Percentiles rank a stretch among this genome's conserved stretches.
These are phyloP conservation scores for Kwoniella dendrophila DNA, from an alignment of 768 basidiomycete species.

Conservation along the genomic window DNA sequence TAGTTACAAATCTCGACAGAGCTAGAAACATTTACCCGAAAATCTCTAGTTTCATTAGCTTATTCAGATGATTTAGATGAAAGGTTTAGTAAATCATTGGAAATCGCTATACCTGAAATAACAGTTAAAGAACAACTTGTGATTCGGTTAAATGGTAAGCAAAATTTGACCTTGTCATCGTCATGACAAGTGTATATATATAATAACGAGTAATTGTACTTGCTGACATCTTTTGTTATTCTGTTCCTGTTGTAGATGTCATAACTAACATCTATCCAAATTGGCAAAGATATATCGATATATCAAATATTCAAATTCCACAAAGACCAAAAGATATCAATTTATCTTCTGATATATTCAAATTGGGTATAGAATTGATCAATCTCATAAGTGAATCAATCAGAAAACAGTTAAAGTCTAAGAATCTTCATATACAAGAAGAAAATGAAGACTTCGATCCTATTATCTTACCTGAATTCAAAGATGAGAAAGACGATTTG, in stretches of 20 bases:
- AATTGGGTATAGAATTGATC: constrained; percentile 20
- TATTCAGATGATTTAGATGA: constrained; percentile 39
- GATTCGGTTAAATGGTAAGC: constrained; percentile 16
- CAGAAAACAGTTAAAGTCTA: background rate
- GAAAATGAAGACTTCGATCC: constrained; percentile 13
- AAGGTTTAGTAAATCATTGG: constrained; percentile 21
- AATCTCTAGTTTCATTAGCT: constrained; percentile 28
- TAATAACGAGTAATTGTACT: background rate
- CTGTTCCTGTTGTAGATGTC: constrained; percentile 14
- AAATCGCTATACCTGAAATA: constrained; percentile 18
- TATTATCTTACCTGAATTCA: constrained; percentile 28
- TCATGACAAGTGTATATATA: no score
- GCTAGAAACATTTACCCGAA: constrained; percentile 21
- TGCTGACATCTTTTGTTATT: background rate
- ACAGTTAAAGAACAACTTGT: constrained; percentile 27
- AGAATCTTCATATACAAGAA: background rate
- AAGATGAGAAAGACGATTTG: constrained; percentile 3
- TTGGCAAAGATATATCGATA: constrained; percentile 21
- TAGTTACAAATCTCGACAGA: constrained; percentile 22
- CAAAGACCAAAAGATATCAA: constrained; percentile 2
- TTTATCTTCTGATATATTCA: constrained; percentile 11
- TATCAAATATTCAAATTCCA: background rate
- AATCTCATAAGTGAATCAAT: constrained; percentile 9
- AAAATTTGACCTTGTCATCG: background rate
- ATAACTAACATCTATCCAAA: constrained; percentile 12